Percentiles rank a stretch among this genome's conserved stretches.
These are phyloP conservation scores for Pulveroboletus sp. DNA, from an alignment of 768 basidiomycete genomes.

Conservation along the genomic window DNA sequence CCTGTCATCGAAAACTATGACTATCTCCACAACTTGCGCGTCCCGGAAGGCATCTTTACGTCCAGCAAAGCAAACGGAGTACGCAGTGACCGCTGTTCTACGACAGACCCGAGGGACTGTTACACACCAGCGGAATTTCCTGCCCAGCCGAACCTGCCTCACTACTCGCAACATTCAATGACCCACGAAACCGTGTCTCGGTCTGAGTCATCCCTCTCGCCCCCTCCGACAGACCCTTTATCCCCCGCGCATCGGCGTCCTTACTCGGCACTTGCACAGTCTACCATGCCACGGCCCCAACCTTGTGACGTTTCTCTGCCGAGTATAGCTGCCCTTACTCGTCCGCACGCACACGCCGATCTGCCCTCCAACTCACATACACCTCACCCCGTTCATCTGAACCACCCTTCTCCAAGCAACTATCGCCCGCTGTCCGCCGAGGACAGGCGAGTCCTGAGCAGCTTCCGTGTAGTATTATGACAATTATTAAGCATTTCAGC, in stretches of 20 bases:
- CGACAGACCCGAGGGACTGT: constrained; percentile 16
- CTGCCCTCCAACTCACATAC: neutral
- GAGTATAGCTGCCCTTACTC: constrained; percentile 17
- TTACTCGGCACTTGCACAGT: constrained; percentile 2
- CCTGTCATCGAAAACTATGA: constrained; percentile 74
- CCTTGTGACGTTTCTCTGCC: constrained; percentile 18
- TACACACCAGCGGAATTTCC: constrained; percentile 10
- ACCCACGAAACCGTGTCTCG: constrained; percentile 12
- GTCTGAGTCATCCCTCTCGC: constrained; percentile 2
- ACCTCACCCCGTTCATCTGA: constrained; percentile 16
- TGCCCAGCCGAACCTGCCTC: constrained; percentile 1
- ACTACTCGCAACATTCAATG: constrained; percentile 6
- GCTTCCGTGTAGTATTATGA: constrained; percentile 49
- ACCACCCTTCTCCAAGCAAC: constrained; percentile 23
- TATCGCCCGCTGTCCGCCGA: constrained; percentile 47
- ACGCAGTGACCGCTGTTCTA: constrained; percentile 22
- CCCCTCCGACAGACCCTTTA: constrained; percentile 3
- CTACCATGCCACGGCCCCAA: constrained; percentile 1
- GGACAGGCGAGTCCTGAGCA: constrained; percentile 53
- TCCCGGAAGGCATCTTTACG: constrained; percentile 67
- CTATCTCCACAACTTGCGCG: constrained; percentile 60
- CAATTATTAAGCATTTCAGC: neutral
- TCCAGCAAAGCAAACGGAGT: constrained; percentile 54
- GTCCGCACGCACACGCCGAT: constrained; percentile 3
- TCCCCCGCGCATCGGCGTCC: constrained; percentile 11